Evolutionary conservation across 257 asterid species (phyloP).

Genomic region (Voacanga thouarsii): DNA sequence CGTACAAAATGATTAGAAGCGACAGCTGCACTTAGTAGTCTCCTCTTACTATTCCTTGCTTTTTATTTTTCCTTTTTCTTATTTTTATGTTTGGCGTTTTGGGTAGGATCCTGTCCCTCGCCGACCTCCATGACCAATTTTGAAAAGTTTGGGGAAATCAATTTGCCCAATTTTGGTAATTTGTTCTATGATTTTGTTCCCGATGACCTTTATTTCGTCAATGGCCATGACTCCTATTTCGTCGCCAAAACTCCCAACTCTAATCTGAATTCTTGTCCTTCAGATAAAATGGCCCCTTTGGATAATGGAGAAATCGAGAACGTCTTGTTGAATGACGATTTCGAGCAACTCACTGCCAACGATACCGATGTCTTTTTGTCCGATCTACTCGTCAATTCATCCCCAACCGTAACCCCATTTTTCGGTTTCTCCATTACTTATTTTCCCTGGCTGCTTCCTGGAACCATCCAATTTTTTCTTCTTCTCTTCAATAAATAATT

Average conservation of each 20-base stretch:
- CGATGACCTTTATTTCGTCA: background rate
- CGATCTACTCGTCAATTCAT: constrained; percentile 44
- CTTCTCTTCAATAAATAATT: too few species aligned
- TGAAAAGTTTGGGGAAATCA: background rate
- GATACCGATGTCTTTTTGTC: constrained; percentile 38
- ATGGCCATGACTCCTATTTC: background rate
- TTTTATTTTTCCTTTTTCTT: background rate
- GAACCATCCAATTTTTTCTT: too few species aligned
- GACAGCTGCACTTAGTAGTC: too few species aligned
- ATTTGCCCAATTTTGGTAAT: background rate
- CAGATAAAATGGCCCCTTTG: constrained; percentile 10
- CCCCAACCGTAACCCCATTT: constrained; percentile 26
- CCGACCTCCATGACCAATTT: background rate
- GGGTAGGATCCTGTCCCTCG: background rate
- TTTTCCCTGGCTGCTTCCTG: too few species aligned
- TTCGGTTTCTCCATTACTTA: too few species aligned
- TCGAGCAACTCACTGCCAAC: constrained; percentile 4
- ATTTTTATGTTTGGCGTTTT: background rate
- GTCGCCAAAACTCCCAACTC: background rate
- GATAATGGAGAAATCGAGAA: constrained; percentile 62
- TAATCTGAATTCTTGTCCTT: background rate
- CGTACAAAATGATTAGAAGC: background rate
- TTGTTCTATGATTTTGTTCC: constrained; percentile 1
- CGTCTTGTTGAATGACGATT: constrained; percentile 52
- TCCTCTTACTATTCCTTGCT: too few species aligned